phyloP scores from a whole-genome alignment of 2,329 filamentous ascomycete species.

The Apiospora phragmitis region DNA sequence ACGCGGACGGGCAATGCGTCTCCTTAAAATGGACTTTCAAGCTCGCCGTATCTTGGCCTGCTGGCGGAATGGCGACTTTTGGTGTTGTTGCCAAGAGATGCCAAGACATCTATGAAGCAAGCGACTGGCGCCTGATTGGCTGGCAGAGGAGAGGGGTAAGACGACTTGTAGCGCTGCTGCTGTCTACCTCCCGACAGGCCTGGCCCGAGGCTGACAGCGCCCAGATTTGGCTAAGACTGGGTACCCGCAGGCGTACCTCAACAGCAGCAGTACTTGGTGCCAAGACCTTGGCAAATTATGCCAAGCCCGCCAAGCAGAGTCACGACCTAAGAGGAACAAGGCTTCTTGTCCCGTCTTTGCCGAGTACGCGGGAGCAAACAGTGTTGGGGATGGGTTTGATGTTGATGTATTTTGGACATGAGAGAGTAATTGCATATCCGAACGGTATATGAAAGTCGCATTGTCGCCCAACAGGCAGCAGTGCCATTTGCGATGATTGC shows the following conservation, averaged over 20 bases:
- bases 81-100: constrained; percentile 2
- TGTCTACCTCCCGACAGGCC: not conserved
- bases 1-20: constrained; percentile 6
- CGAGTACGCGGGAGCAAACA: constrained; percentile 7
- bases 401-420: not conserved
- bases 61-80: constrained; percentile 6
- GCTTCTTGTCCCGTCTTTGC: constrained; percentile 9
- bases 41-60: constrained; percentile 4
- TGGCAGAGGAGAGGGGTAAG: not conserved
- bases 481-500: not conserved
- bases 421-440: not conserved
- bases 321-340: constrained; percentile 9
- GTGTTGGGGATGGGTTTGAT: not conserved
- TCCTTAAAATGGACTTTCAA: constrained; percentile 6
- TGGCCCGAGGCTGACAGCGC: not conserved
- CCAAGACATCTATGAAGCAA: constrained; percentile 7
- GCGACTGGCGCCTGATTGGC: not conserved
- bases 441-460: not conserved
- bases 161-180: not conserved
- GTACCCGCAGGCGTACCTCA: not conserved
- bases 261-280: not conserved
- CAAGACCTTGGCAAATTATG: constrained; percentile 3
- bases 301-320: constrained; percentile 6
- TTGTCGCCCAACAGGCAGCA: not conserved
- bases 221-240: not conserved